Conservation (phyloP, 441 rosid genomes). For the Erysimum cheiri region DNA sequence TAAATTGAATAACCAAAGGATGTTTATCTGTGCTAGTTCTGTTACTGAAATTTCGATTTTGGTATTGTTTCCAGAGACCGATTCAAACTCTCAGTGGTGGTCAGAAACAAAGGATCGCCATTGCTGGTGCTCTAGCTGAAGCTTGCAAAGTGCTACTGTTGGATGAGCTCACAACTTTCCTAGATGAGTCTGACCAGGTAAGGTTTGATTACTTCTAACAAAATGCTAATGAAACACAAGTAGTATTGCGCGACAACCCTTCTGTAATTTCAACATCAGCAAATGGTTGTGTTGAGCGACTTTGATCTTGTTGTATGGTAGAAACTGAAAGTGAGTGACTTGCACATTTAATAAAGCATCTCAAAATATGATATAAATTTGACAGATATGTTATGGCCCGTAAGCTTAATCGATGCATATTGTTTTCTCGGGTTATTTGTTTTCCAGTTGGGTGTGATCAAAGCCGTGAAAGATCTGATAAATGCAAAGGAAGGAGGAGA, state of each 20-base stretch:
- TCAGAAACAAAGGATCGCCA: constrained; percentile 95
- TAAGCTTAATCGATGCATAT: constrained; percentile 10
- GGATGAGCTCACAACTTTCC: constrained; percentile 95
- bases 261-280: not conserved
- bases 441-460: constrained; percentile 80
- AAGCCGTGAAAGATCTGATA: constrained; percentile 72
- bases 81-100: constrained; percentile 98
- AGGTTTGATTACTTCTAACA: not conserved
- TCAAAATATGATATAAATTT: not conserved
- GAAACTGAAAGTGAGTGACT: constrained; percentile 16
- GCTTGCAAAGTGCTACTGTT: constrained; percentile 82
- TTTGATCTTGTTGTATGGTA: constrained; percentile 23
- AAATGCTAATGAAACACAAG: not conserved
- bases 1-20: not conserved
- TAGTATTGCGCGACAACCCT: not conserved
- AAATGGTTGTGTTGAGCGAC: constrained; percentile 12
- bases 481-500: constrained; percentile 55
- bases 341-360: not conserved
- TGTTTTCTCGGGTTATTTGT: constrained; percentile 1
- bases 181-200: constrained; percentile 92
- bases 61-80: constrained; percentile 63
- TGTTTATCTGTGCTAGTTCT: constrained; percentile 1
- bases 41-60: not conserved
- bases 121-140: constrained; percentile 98
- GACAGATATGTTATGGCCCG: not conserved